Conservation (phyloP, 345 rosid genomes). For the Eucalyptus cladocalyx region DNA sequence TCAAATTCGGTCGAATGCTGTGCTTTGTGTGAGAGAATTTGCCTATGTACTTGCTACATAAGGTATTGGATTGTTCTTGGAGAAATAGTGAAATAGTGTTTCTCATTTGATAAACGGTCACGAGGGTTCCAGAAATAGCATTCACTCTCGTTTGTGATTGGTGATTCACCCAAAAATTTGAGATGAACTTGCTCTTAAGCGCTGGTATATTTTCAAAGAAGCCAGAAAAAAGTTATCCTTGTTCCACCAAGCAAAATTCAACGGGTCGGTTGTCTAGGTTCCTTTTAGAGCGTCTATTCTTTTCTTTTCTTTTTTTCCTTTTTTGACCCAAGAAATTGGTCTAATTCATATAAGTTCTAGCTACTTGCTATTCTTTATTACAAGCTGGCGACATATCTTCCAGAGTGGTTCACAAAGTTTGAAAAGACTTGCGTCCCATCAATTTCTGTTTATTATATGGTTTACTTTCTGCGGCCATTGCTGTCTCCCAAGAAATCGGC, state of each 20-base stretch:
- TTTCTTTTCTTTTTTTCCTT: no score
- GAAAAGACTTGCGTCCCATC: not conserved
- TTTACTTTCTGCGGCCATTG: not conserved
- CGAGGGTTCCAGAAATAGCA: not conserved
- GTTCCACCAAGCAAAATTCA: not conserved
- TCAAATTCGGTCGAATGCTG: not conserved
- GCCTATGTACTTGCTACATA: not conserved
- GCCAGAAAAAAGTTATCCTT: not conserved
- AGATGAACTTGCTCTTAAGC: not conserved
- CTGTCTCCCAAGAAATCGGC: not conserved
- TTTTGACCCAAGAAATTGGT: not conserved
- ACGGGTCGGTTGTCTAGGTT: not conserved
- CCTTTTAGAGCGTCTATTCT: not conserved
- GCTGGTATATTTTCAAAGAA: not conserved
- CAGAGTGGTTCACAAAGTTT: not conserved
- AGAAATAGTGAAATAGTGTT: not conserved
- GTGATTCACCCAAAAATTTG: not conserved
- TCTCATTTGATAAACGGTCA: not conserved
- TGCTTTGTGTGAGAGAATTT: not conserved
- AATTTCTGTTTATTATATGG: not conserved
- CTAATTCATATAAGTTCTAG: not conserved
- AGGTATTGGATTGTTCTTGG: not conserved
- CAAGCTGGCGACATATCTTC: not conserved
- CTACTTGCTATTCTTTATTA: not conserved
- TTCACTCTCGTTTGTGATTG: not conserved